These are phyloP conservation scores for Syncephalastrum contaminatum DNA, from an alignment of 371 early-diverging fungal genomes.

Conservation along the genomic window DNA sequence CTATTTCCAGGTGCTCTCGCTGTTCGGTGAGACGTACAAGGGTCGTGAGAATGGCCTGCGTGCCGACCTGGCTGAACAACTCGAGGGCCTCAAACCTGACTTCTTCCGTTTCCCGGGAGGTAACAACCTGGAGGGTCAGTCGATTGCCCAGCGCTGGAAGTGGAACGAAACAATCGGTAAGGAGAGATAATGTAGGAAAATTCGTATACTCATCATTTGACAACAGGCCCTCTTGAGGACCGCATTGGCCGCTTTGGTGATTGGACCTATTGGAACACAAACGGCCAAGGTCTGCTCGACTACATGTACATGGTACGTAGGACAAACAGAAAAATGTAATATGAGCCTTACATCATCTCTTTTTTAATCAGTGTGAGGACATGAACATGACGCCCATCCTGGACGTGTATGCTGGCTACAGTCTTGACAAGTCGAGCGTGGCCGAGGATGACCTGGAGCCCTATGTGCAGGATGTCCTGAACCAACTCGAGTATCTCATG, in stretches of 20 bases:
- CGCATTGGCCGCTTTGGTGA: conserved; percentile 25
- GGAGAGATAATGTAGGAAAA: neutral
- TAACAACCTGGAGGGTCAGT: conserved; percentile 24
- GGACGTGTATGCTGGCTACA: conserved; percentile 20
- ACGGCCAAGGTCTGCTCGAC: conserved; percentile 27
- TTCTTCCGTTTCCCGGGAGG: conserved; percentile 34
- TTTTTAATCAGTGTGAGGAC: conserved; percentile 9
- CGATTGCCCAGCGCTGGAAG: conserved; percentile 20
- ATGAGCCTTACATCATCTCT: too few species aligned
- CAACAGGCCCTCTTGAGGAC: conserved; percentile 20
- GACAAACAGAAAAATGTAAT: too few species aligned
- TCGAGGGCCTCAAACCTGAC: conserved; percentile 16
- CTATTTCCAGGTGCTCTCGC: conserved; percentile 24
- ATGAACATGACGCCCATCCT: conserved; percentile 11
- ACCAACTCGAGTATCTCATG: conserved; percentile 29
- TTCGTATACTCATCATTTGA: neutral
- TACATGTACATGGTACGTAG: conserved; percentile 21
- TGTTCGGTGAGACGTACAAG: conserved; percentile 28
- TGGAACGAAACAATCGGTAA: conserved; percentile 24
- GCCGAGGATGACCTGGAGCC: conserved; percentile 23
- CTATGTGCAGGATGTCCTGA: conserved; percentile 23
- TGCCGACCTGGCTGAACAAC: conserved; percentile 16
- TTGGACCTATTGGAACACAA: conserved; percentile 27
- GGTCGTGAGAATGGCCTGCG: conserved; percentile 24
- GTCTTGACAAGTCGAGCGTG: conserved; percentile 15